These are phyloP conservation scores for Fusarium decemcellulare DNA, from an alignment of 2,329 filamentous ascomycete species.

Conservation along the genomic window DNA sequence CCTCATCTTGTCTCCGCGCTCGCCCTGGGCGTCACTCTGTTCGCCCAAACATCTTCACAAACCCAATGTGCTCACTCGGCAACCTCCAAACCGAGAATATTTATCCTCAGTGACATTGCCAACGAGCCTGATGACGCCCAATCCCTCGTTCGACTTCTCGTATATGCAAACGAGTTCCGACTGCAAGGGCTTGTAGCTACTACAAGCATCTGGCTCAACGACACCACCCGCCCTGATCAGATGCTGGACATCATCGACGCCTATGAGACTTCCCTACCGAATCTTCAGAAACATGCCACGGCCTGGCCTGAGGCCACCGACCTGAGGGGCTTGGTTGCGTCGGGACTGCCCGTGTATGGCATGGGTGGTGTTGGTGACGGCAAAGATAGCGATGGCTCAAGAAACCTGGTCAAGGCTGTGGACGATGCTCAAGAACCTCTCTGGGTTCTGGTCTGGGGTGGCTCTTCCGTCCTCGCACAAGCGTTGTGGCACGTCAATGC, in stretches of 20 bases:
- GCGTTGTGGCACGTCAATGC: constrained; percentile 56
- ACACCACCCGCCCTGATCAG: constrained; percentile 53
- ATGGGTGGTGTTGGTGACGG: constrained; percentile 37
- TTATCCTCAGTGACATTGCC: constrained; percentile 59
- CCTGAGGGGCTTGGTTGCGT: background rate
- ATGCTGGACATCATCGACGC: constrained; percentile 46
- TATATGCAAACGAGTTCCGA: constrained; percentile 61
- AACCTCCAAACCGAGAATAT: constrained; percentile 48
- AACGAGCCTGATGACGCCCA: constrained; percentile 62
- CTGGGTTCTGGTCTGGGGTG: constrained; percentile 67
- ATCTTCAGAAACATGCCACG: background rate
- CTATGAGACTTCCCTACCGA: background rate
- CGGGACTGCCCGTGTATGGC: constrained; percentile 42
- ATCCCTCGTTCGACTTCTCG: constrained; percentile 58
- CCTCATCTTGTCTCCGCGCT: background rate
- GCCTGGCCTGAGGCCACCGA: background rate
- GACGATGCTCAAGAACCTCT: constrained; percentile 53
- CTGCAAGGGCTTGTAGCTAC: constrained; percentile 59
- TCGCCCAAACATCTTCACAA: background rate
- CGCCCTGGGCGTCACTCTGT: background rate
- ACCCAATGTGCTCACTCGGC: background rate
- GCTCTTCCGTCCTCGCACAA: constrained; percentile 65
- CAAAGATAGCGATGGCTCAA: constrained; percentile 53
- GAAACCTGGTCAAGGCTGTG: constrained; percentile 55
- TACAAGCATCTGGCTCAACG: constrained; percentile 61